These are phyloP conservation scores for Pelargonium australe DNA, from an alignment of 441 rosid species.

Conservation along the genomic window DNA sequence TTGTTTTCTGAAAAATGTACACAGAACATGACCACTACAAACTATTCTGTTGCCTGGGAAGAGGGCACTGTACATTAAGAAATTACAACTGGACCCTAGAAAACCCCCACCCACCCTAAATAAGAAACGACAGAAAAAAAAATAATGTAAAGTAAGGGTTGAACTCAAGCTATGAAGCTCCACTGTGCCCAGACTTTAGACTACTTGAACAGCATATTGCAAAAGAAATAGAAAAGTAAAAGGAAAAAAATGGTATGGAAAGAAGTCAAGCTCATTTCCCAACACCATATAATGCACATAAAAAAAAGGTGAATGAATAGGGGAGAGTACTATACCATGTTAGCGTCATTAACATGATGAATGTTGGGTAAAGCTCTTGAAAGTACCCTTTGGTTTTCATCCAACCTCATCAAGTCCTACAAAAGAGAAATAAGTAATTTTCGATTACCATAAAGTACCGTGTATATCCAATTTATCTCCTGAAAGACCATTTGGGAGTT, in stretches of 20 bases:
- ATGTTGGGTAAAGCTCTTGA: constrained; percentile 64
- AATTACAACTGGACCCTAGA: no score
- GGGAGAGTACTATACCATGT: constrained; percentile 47
- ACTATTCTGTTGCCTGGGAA: no score
- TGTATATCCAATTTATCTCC: neutral
- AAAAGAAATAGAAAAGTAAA: neutral
- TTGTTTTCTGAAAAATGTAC: neutral
- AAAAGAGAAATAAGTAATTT: constrained; percentile 15
- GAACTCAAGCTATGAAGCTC: neutral
- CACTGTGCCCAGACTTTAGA: neutral
- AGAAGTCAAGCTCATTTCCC: neutral
- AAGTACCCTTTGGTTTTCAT: constrained; percentile 62
- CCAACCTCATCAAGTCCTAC: constrained; percentile 84
- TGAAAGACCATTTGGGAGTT: constrained; percentile 6
- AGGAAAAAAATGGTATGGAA: neutral
- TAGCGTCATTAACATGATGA: constrained; percentile 70
- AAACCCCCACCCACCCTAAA: no score
- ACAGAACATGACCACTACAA: neutral
- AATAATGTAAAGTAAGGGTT: neutral
- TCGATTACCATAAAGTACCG: constrained; percentile 3
- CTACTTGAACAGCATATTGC: neutral
- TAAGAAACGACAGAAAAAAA: no score
- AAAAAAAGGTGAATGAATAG: neutral
- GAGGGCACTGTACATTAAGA: no score
- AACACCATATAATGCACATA: neutral